Evolutionary conservation across 192 early-diverging fungal genomes (phyloP).

Genomic region (Bifiguratus adelaidae): DNA sequence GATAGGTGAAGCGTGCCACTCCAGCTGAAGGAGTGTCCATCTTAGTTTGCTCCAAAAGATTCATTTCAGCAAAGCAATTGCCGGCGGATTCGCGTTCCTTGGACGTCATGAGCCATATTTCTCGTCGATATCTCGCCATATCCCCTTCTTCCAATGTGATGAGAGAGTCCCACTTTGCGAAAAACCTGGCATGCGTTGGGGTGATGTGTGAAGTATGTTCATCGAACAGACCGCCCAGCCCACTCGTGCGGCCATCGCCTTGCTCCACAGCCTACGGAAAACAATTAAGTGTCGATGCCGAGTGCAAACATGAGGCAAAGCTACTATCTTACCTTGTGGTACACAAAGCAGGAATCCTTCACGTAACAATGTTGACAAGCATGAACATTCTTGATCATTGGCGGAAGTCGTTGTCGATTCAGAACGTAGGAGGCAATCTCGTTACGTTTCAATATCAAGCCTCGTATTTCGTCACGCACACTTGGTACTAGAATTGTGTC

Average conservation of each 20-base stretch:
- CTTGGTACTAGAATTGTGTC: conserved; percentile 56
- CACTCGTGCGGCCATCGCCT: conserved; percentile 44
- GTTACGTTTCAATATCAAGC: conserved; percentile 68
- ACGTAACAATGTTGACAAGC: conserved; percentile 60
- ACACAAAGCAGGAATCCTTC: conserved; percentile 52
- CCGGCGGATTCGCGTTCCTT: conserved; percentile 35
- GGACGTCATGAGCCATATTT: conserved; percentile 57
- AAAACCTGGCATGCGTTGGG: conserved; percentile 50
- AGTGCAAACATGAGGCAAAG: too few species aligned
- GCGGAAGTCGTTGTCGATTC: conserved; percentile 40
- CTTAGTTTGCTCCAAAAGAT: conserved; percentile 6
- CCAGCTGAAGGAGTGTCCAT: too few species aligned
- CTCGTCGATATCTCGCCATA: conserved; percentile 37
- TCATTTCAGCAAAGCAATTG: conserved; percentile 3
- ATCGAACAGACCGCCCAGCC: conserved; percentile 50
- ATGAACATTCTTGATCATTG: conserved; percentile 50
- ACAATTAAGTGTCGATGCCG: too few species aligned
- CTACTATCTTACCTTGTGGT: too few species aligned
- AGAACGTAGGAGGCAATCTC: conserved; percentile 47
- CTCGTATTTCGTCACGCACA: conserved; percentile 52
- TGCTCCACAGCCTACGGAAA: conserved; percentile 65
- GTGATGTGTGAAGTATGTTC: conserved; percentile 47
- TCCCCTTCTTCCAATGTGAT: conserved; percentile 72
- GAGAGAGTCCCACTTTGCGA: conserved; percentile 66
- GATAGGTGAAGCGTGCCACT: too few species aligned